Conservation (phyloP, 129 eudicot genomes). For the Saposhnikovia divaricata region DNA sequence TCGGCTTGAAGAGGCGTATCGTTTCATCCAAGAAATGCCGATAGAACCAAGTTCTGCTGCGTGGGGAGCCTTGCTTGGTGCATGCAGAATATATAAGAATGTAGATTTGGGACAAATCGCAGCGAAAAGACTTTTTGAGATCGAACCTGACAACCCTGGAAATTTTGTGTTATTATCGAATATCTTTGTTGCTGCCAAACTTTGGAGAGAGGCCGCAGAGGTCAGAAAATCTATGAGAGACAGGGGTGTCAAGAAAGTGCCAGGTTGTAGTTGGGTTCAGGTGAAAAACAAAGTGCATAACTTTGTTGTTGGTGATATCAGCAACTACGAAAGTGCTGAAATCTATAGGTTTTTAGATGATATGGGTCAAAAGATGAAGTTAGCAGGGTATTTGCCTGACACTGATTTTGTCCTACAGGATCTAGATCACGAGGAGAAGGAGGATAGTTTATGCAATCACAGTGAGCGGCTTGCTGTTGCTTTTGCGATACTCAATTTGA, state of each 20-base stretch:
- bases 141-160: conserved; percentile 74
- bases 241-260: conserved; percentile 64
- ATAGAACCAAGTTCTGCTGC: conserved; percentile 64
- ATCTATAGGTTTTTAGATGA: conserved; percentile 47
- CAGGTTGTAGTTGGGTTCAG: conserved; percentile 87
- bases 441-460: conserved; percentile 70
- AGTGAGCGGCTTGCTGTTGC: conserved; percentile 92
- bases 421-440: conserved; percentile 76
- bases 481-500: conserved; percentile 66
- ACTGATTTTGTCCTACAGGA: conserved; percentile 83
- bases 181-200: conserved; percentile 55
- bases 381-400: conserved; percentile 62
- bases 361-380: conserved; percentile 54
- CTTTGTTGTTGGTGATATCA: conserved; percentile 65
- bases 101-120: conserved; percentile 63
- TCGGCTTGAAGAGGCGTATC: conserved; percentile 55
- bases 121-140: conserved; percentile 62
- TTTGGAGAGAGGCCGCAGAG: conserved; percentile 76
- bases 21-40: conserved; percentile 53
- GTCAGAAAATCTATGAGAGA: conserved; percentile 56
- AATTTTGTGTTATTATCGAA: conserved; percentile 65
- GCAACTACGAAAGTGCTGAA: conserved; percentile 38
- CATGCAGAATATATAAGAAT: conserved; percentile 66
- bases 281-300: conserved; percentile 58
- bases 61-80: conserved; percentile 87